Percentiles rank a stretch among this genome's conserved stretches.
These are phyloP conservation scores for Colletotrichum liaoningense DNA, from an alignment of 2,329 filamentous ascomycete genomes.

Conservation along the genomic window DNA sequence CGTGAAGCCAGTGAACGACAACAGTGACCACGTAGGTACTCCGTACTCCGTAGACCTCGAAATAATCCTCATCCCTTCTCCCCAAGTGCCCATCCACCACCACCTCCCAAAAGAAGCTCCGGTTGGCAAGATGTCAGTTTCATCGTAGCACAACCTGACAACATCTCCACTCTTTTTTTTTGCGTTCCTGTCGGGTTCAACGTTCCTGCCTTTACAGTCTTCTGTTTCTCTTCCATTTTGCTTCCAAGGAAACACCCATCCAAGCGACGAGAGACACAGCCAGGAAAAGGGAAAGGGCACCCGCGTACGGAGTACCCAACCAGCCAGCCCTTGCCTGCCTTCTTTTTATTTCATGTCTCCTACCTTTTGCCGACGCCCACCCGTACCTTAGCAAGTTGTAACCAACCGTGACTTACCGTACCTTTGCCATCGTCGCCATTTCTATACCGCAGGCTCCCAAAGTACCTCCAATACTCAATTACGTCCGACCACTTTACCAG, in stretches of 20 bases:
- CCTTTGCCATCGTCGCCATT: neutral
- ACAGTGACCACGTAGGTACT: neutral
- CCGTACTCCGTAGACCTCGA: conserved; percentile 9
- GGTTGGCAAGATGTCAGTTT: conserved; percentile 33
- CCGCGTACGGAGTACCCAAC: neutral
- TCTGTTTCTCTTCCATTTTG: conserved; percentile 16
- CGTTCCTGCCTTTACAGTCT: neutral
- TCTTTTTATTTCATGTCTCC: neutral
- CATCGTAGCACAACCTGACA: conserved; percentile 36
- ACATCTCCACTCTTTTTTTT: conserved; percentile 25
- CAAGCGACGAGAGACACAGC: neutral
- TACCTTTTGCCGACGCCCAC: neutral
- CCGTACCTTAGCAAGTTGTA: neutral
- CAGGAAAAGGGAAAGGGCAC: conserved; percentile 3
- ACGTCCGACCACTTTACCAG: neutral
- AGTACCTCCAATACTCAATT: neutral
- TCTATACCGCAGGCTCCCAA: neutral
- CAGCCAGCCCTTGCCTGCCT: neutral
- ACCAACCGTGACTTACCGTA: too few relatives aligned
- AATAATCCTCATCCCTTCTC: conserved; percentile 34
- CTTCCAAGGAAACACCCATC: conserved; percentile 12
- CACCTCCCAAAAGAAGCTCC: conserved; percentile 27
- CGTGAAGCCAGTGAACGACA: conserved; percentile 10
- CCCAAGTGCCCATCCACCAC: conserved; percentile 19
- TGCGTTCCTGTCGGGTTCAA: conserved; percentile 2